A percentile compares a stretch with the other conserved stretches of the same genome.
These are phyloP conservation scores for Ganoderma resinaceum DNA, from an alignment of 1,284 basidiomycete genomes.

Conservation along the genomic window DNA sequence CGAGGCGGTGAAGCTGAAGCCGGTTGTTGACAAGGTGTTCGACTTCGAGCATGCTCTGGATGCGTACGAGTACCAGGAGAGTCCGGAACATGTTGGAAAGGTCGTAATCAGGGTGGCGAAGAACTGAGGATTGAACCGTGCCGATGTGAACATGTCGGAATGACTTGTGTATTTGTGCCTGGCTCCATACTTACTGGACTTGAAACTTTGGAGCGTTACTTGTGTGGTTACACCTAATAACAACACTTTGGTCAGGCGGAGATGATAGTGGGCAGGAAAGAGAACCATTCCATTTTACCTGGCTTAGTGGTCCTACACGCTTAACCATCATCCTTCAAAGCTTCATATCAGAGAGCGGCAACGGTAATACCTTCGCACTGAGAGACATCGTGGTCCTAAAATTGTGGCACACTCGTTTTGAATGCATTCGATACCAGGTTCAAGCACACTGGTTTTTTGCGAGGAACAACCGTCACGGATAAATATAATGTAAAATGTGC, in stretches of 20 bases:
- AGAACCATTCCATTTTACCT: no score
- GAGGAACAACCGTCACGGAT: not conserved
- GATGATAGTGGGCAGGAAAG: no score
- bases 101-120: constrained; percentile 25
- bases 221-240: no score
- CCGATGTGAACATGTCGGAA: not conserved
- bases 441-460: not conserved
- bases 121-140: constrained; percentile 28
- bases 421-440: not conserved
- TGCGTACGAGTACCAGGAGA: constrained; percentile 46
- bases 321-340: no score
- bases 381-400: no score
- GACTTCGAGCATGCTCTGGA: constrained; percentile 45
- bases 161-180: not conserved
- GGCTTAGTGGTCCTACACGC: no score
- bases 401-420: not conserved
- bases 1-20: constrained; percentile 40
- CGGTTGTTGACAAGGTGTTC: constrained; percentile 51
- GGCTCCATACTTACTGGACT: not conserved
- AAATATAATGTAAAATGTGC: not conserved
- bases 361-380: no score
- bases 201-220: not conserved
- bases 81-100: constrained; percentile 44
- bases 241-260: no score
- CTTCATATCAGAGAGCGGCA: no score